These are phyloP conservation scores for Heliocybe sulcata DNA, from an alignment of 1,284 basidiomycete genomes.

Conservation along the genomic window DNA sequence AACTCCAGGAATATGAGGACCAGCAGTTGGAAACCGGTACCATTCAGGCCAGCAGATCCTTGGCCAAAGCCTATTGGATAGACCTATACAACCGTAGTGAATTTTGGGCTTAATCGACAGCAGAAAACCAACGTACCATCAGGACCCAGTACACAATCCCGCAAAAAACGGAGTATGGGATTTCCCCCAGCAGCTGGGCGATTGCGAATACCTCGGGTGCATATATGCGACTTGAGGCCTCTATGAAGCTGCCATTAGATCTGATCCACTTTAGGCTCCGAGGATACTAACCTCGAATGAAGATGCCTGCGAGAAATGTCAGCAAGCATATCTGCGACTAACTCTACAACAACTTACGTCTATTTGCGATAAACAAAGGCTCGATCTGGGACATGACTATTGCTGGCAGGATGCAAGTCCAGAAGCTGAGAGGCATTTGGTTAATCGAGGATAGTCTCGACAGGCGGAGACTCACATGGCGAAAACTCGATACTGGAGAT, in stretches of 20 bases:
- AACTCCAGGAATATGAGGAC: constrained; percentile 67
- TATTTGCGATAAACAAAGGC: constrained; percentile 80
- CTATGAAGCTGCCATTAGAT: constrained; percentile 19
- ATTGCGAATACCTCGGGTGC: constrained; percentile 79
- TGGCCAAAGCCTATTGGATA: constrained; percentile 71
- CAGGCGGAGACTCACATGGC: constrained; percentile 43
- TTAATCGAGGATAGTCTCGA: constrained; percentile 4
- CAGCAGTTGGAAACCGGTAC: constrained; percentile 72
- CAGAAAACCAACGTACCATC: constrained; percentile 36
- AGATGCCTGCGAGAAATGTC: constrained; percentile 30
- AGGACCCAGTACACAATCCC: constrained; percentile 73
- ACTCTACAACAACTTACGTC: constrained; percentile 34
- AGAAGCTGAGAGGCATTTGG: constrained; percentile 40
- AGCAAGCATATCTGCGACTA: not conserved
- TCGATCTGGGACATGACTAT: constrained; percentile 79
- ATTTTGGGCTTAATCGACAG: not conserved
- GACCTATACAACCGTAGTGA: constrained; percentile 32
- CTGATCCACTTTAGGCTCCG: not conserved
- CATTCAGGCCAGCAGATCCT: constrained; percentile 48
- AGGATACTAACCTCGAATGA: constrained; percentile 47
- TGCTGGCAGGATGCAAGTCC: constrained; percentile 65
- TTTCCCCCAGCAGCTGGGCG: constrained; percentile 77
- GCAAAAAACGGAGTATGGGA: constrained; percentile 73
- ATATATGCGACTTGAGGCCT: constrained; percentile 72
- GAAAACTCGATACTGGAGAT: constrained; percentile 84